Evolutionary conservation across 108 stramenopile species (phyloP), one percentile per base, ranked within the genome.

Genomic region (Skeletonema potamos): DNA sequence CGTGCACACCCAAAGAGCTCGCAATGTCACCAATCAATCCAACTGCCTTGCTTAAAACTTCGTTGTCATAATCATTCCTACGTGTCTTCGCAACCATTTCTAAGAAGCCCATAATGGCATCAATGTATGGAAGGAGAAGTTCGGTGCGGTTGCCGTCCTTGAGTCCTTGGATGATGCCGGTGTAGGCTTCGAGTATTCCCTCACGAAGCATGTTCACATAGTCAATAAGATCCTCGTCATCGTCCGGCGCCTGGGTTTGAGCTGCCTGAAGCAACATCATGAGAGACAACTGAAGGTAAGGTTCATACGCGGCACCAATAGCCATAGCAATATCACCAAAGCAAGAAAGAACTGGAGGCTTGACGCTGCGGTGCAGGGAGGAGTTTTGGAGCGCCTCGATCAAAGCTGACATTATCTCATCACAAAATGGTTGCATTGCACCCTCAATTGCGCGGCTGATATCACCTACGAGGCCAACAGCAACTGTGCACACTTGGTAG

Each of bases 281-380:
- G 11, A 89, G 74, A 4, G 94, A 88, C 17, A 94, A 67, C 34
- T 90, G 89, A 32, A 96, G 70, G 73, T 97, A 98, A n/a, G 94
- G 95, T 66, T 93, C 89, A 74, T 85, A 99, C 6, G 87, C 88
- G 1, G 85, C 93, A 22, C 85, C 87, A 58, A 99, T 83, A 7
- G 97, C 96, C 73, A 99, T 76, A 2, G 97, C 97, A 68, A 99
- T 93, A 73, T 98, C 98, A 17, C 97, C 96, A 74, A 99, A 96
- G 81, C 94, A 94, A 33, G 84, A 83, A 34, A 99, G 74, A 3
- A 99, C 97, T 33, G 89, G 94, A 37, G 98, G 98, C 69, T 99
- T 99, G 24, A 98, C 97, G 46, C 84, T 81, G 29, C 97, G 84
- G 69, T 97, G 90, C 36, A 97, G 77, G 4, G 69, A 64, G 2